These are phyloP conservation scores for Coniosporium apollinis DNA, from an alignment of 495 filamentous ascomycete genomes.

Conservation along the genomic window DNA sequence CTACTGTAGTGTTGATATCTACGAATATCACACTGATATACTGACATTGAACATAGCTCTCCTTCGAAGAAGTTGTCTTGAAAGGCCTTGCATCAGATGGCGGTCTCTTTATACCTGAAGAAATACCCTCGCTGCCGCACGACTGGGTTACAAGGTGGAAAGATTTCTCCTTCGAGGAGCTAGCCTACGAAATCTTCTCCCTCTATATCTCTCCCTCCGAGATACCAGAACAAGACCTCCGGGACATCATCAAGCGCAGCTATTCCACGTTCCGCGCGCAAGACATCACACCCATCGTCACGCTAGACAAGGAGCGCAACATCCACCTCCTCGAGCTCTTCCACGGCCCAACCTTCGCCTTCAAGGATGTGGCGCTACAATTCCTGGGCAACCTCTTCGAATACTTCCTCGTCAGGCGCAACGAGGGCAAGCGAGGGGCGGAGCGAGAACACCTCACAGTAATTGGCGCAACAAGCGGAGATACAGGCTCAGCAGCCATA, in stretches of 20 bases:
- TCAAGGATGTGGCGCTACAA: slow-evolving; percentile 85
- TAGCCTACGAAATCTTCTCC: slow-evolving; percentile 57
- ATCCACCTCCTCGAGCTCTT: slow-evolving; percentile 84
- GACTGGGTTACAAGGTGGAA: slow-evolving; percentile 53
- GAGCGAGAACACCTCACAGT: slow-evolving; percentile 78
- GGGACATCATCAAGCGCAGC: slow-evolving; percentile 56
- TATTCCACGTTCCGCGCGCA: slow-evolving; percentile 74
- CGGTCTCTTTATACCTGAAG: slow-evolving; percentile 78
- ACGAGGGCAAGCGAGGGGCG: slow-evolving; percentile 49
- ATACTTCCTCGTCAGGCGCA: slow-evolving; percentile 77
- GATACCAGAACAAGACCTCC: slow-evolving; percentile 65
- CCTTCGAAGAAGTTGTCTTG: slow-evolving; percentile 80
- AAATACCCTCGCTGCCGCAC: slow-evolving; percentile 46
- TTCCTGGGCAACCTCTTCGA: slow-evolving; percentile 93
- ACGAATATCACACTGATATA: neutral
- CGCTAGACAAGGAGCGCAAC: slow-evolving; percentile 46
- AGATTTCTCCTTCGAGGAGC: slow-evolving; percentile 58
- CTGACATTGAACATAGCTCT: slow-evolving; percentile 37
- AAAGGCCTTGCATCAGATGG: slow-evolving; percentile 82
- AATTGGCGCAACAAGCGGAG: slow-evolving; percentile 81
- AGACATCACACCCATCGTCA: slow-evolving; percentile 55
- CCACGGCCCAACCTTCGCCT: slow-evolving; percentile 91
- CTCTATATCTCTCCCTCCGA: slow-evolving; percentile 72
- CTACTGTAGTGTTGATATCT: neutral
- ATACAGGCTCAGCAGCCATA: slow-evolving; percentile 90